Conservation (phyloP, 2,329 filamentous ascomycete genomes). For the Calonectria hawksworthii region DNA sequence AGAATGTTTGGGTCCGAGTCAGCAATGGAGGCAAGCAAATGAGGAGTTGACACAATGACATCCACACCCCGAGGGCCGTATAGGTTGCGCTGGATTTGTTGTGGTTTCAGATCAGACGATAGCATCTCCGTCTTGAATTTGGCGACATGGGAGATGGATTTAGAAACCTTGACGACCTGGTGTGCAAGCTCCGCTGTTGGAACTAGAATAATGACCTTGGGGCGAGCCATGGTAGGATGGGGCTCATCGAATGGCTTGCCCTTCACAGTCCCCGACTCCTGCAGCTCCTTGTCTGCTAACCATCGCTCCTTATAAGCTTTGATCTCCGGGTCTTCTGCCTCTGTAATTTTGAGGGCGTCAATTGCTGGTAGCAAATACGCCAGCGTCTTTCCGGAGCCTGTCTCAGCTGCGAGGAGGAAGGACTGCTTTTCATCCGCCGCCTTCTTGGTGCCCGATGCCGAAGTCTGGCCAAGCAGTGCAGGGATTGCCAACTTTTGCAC, state of each 20-base stretch:
- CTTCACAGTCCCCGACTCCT: constrained; percentile 66
- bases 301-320: constrained; percentile 69
- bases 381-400: constrained; percentile 95
- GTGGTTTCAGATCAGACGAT: constrained; percentile 81
- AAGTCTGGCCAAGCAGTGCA: constrained; percentile 74
- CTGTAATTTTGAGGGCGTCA: constrained; percentile 85
- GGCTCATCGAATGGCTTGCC: constrained; percentile 77
- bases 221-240: constrained; percentile 82
- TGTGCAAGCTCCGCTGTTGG: constrained; percentile 93
- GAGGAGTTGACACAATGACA: constrained; percentile 88
- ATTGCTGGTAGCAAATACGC: constrained; percentile 90
- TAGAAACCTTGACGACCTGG: constrained; percentile 86
- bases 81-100: constrained; percentile 86
- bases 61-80: constrained; percentile 88
- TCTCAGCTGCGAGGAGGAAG: constrained; percentile 93
- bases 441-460: constrained; percentile 41
- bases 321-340: constrained; percentile 71
- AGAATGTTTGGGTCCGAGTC: constrained; percentile 92
- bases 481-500: constrained; percentile 93
- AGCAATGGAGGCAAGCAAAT: constrained; percentile 89
- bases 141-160: constrained; percentile 84
- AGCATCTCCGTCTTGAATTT: constrained; percentile 91
- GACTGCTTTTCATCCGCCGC: constrained; percentile 58
- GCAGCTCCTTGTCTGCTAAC: constrained; percentile 69
- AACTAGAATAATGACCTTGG: constrained; percentile 87